phyloP scores from a whole-genome alignment of 441 rosid species.

The Raphanus hybrid region DNA sequence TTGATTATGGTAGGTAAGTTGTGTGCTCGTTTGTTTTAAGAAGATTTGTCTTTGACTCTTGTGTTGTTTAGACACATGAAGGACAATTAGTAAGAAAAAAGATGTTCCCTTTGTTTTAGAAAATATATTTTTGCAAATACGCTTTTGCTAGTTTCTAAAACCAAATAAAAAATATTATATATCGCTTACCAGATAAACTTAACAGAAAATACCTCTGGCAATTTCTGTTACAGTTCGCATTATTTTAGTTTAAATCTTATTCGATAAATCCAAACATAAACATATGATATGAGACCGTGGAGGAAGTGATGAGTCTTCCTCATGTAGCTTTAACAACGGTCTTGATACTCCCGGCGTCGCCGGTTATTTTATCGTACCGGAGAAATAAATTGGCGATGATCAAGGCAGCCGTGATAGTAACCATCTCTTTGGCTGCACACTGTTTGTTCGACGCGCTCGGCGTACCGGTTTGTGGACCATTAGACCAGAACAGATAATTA shows the following conservation, averaged over 20 bases:
- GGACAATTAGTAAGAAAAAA: neutral
- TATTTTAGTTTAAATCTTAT: neutral
- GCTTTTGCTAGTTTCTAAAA: neutral
- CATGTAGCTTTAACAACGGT: slow-evolving; percentile 48
- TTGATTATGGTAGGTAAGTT: slow-evolving; percentile 1
- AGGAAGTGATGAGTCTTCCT: neutral
- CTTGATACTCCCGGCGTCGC: slow-evolving; percentile 51
- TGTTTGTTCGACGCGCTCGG: slow-evolving; percentile 72
- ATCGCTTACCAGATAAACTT: neutral
- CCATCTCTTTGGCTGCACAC: slow-evolving; percentile 77
- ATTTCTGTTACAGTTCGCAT: neutral
- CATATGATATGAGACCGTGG: neutral
- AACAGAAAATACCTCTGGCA: neutral
- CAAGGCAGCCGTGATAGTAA: slow-evolving; percentile 55
- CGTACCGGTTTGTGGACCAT: slow-evolving; percentile 81
- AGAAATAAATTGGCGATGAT: slow-evolving; percentile 63
- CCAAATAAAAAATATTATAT: neutral
- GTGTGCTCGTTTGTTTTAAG: slow-evolving; percentile 13
- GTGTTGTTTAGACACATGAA: neutral
- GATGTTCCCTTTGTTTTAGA: neutral
- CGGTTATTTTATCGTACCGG: slow-evolving; percentile 63
- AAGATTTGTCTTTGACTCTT: neutral
- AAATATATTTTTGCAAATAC: neutral
- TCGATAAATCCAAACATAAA: slow-evolving; percentile 2
- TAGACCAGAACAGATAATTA: slow-evolving; percentile 78